These are phyloP conservation scores for Peniophora sp. DNA, from an alignment of 1,284 basidiomycete species.

Conservation along the genomic window DNA sequence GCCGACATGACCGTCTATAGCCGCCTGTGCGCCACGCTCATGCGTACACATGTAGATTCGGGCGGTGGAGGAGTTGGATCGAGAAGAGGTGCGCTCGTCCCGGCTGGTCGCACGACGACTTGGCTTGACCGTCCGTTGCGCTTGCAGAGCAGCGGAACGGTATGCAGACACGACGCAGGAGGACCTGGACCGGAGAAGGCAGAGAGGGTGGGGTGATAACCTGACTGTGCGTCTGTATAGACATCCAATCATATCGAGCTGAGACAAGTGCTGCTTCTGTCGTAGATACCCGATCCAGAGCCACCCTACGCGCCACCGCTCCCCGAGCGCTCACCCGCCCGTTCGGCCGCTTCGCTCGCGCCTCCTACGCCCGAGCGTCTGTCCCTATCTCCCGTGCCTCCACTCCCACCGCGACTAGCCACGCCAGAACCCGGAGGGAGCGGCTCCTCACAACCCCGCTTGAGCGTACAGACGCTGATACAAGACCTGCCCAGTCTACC, in stretches of 20 bases:
- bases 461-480: slow-evolving; percentile 33
- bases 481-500: slow-evolving; percentile 15
- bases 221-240: neutral
- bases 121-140: neutral
- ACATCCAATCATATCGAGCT: neutral
- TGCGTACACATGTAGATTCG: slow-evolving; percentile 38
- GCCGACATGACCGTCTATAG: neutral
- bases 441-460: slow-evolving; percentile 9
- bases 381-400: slow-evolving; percentile 26
- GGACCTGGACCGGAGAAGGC: slow-evolving; percentile 46
- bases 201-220: slow-evolving; percentile 59
- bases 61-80: slow-evolving; percentile 77
- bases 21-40: neutral
- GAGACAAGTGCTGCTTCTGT: too few relatives aligned
- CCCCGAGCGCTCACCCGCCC: too few relatives aligned
- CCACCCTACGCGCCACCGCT: too few relatives aligned
- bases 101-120: neutral
- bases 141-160: slow-evolving; percentile 66
- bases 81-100: slow-evolving; percentile 60
- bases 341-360: too few relatives aligned
- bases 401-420: slow-evolving; percentile 25
- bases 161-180: slow-evolving; percentile 58
- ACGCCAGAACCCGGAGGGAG: slow-evolving; percentile 8
- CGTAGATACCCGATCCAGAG: too few relatives aligned
- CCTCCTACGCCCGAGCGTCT: slow-evolving; percentile 1